These are phyloP conservation scores for Colletotrichum sp. DNA, from an alignment of 2,329 filamentous ascomycete genomes.

Conservation along the genomic window DNA sequence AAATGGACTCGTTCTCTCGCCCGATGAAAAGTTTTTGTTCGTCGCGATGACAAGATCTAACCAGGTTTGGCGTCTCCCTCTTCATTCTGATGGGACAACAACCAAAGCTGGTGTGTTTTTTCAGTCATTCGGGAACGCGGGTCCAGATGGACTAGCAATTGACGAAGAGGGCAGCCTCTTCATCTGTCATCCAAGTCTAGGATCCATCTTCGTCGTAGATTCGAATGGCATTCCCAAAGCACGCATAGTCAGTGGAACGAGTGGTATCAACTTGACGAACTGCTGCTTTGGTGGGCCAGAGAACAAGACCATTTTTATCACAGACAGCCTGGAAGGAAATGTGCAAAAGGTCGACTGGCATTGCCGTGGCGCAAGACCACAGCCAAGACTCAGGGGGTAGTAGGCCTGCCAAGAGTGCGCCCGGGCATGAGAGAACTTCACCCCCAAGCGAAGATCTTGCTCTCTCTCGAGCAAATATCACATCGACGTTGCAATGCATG, in stretches of 20 bases:
- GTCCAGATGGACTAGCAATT: slow-evolving; percentile 41
- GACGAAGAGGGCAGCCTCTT: slow-evolving; percentile 44
- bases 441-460: background rate
- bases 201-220: slow-evolving; percentile 41
- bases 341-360: slow-evolving; percentile 38
- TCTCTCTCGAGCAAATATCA: background rate
- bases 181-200: slow-evolving; percentile 39
- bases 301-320: slow-evolving; percentile 43
- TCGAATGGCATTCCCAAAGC: slow-evolving; percentile 40
- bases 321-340: slow-evolving; percentile 43
- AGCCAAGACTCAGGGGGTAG: background rate
- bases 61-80: slow-evolving; percentile 44
- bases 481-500: background rate
- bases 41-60: slow-evolving; percentile 46
- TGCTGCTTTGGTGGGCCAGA: slow-evolving; percentile 44
- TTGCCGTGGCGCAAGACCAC: slow-evolving; percentile 27
- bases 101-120: slow-evolving; percentile 44
- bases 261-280: slow-evolving; percentile 42
- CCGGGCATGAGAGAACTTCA: background rate
- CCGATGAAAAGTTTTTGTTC: slow-evolving; percentile 42
- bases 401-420: background rate
- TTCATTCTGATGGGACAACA: slow-evolving; percentile 41
- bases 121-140: slow-evolving; percentile 43
- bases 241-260: slow-evolving; percentile 34
- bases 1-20: slow-evolving; percentile 42